Percentiles rank a stretch among this genome's conserved stretches.
phyloP scores from a whole-genome alignment of 2,329 filamentous ascomycete species.

The Pezicula neosporulosa region DNA sequence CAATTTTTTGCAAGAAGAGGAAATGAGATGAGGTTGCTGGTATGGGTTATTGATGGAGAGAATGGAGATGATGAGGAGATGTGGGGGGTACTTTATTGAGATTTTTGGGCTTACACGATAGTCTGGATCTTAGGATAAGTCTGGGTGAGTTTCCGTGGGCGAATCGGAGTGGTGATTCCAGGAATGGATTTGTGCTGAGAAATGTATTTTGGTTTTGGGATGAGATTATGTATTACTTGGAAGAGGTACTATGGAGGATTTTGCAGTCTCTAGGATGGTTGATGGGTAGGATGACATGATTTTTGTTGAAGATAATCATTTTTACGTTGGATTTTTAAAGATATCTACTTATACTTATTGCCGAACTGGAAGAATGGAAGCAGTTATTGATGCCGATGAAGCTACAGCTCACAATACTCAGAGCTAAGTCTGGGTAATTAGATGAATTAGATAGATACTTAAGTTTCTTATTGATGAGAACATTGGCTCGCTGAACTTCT shows the following conservation, averaged over 20 bases:
- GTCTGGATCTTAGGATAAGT: background rate
- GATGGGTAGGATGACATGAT: no score
- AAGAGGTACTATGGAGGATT: background rate
- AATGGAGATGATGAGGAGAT: background rate
- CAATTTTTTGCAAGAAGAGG: conserved; percentile 1
- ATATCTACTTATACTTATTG: no score
- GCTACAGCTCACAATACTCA: no score
- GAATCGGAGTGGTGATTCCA: conserved; percentile 1
- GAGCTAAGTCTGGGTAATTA: no score
- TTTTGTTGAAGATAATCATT: no score
- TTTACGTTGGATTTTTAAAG: no score
- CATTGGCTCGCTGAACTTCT: no score
- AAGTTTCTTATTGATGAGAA: no score
- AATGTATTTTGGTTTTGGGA: background rate
- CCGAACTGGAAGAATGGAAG: no score
- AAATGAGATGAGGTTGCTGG: conserved; percentile 2
- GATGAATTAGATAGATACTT: no score
- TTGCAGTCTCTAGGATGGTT: background rate
- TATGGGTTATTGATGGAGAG: conserved; percentile 4
- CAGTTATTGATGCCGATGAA: no score
- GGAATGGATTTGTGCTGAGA: background rate
- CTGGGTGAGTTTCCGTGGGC: conserved; percentile 6
- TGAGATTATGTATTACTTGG: background rate
- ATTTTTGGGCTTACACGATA: conserved; percentile 2
- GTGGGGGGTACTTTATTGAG: conserved; percentile 4